Evolutionary conservation across 2,329 filamentous ascomycete genomes (phyloP), one percentile per base, ranked within the genome.

Genomic region (Trichoderma polysporum): DNA sequence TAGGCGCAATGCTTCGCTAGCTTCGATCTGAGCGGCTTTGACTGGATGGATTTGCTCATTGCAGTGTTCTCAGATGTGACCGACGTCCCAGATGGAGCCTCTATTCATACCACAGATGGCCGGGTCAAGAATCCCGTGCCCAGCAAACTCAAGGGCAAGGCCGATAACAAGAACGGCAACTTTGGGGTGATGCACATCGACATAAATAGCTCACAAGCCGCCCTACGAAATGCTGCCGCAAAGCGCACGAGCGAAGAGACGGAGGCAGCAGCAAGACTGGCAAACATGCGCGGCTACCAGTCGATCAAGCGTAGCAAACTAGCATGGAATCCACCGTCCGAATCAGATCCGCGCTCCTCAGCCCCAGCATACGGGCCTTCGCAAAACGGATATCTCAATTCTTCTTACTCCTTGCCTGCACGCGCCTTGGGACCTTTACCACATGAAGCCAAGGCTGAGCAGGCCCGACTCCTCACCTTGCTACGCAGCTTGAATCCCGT

Each of bases 131-230:
- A 88, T 68, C 85, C 86, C 1, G 82, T 89, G 2, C 87, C 88
- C 4, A 87, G 83, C 75, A 89, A 88, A 74, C 78, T 89, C 63
- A 87, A 88, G 73, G 85, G 85, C 68, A 85, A 84, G 70, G 83
- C 84, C 22, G 82, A 85, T 69, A 79, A 80, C 29, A 84, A 82
- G 71, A 85, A 85, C 68, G 87, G 87, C 31, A 88, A 88, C 70
- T 90, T 90, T 74, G 80, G 82, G 53, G 85, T 89, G 47, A 88
- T 90, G 83, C 85, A 88, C 66, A 88, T 90, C 79, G 82, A 84
- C 37, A 78, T 86, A 29, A 72, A 78, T 66, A 80, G 77, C 73
- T 77, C 79, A 69, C 80, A 83, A 66, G 80, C 82, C 45, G 78
- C 83, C 59, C 79, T 83, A 47, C 79, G 85, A 56, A 81, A 84